Base-by-base conservation (phyloP, 164 flowering plant genomes). In the Piper betle region DNA sequence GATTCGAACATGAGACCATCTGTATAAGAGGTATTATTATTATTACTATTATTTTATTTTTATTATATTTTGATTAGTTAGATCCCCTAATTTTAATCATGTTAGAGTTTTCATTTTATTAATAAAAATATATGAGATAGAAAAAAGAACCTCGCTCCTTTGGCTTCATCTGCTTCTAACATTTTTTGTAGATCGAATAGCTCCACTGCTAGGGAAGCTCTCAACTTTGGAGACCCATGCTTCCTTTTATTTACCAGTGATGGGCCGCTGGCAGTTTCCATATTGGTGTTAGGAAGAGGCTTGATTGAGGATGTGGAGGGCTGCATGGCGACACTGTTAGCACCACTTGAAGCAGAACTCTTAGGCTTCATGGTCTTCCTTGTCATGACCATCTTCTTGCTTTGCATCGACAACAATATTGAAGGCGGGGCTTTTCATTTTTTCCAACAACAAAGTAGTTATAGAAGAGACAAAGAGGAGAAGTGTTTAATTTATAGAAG, bases 181-280 rank as follows among this genome's bases (percentile, higher is more conserved):
- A 70, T 84, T 52, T 74, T 91, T 63, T 84, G 86, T 88, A 88
- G 68, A 61, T 85, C 84, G 54, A 69, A 73, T 82, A 88, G 55
- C 18, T 87, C 88, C 55, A 81, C 82, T 75, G 82, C 93, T 12
- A 85, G 79, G 37, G 66, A 5, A 0, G 63, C 57, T 37, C 75
- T 75, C 10, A 39, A 50, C 53, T 76, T 77, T 8, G 66, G 11
- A 41, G 53, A 11, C 37, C 52, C 39, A 15, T 0, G 13, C 60
- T 68, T 74, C 5, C 66, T 68, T 52, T 66, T 59, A 71, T 73
- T 79, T 64, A 68, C 57, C 12, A 15, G 50, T 1, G 50, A 46
- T 15, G 50, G 80, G 64, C 62, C 68, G 69, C 73, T 81, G 11
- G 57, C 73, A 64, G 84, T 82, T 76, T 87, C 90, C 63, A 81